A percentile compares a stretch with the other conserved stretches of the same genome.
These are phyloP conservation scores for Karstenula rhodostoma DNA, from an alignment of 2,329 filamentous ascomycete genomes.

Conservation along the genomic window DNA sequence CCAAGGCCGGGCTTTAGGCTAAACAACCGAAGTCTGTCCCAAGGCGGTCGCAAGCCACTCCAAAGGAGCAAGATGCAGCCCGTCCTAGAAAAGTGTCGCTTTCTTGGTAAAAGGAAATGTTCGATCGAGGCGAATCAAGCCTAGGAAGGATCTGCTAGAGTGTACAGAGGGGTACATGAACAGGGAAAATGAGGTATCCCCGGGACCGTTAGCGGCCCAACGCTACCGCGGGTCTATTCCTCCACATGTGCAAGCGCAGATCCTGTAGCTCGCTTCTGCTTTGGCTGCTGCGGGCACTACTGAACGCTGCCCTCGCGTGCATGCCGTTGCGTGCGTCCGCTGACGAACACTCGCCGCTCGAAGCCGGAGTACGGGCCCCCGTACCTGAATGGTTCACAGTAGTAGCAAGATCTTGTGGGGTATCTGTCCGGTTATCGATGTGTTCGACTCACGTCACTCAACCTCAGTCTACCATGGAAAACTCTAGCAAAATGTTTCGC, in stretches of 20 bases:
- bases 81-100: conserved; percentile 23
- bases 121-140: conserved; percentile 31
- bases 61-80: conserved; percentile 27
- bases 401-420: too few relatives aligned
- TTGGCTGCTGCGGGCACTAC: conserved; percentile 23
- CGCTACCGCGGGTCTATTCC: conserved; percentile 26
- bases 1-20: conserved; percentile 35
- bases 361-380: conserved; percentile 18
- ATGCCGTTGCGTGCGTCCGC: conserved; percentile 25
- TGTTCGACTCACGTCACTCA: background rate
- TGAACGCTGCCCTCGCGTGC: conserved; percentile 29
- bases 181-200: conserved; percentile 27
- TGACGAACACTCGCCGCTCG: conserved; percentile 26
- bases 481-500: conserved; percentile 4
- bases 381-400: conserved; percentile 29
- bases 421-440: background rate
- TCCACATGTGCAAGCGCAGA: conserved; percentile 41
- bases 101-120: conserved; percentile 22
- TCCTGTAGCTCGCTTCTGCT: conserved; percentile 35
- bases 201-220: conserved; percentile 25
- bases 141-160: conserved; percentile 21
- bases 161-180: conserved; percentile 39
- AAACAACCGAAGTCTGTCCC: conserved; percentile 27
- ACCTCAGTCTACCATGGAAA: background rate
- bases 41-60: conserved; percentile 32